Evolutionary conservation across 2,329 filamentous ascomycete species (phyloP), one percentile per base, ranked within the genome.

Genomic region (Truncatella angustata): DNA sequence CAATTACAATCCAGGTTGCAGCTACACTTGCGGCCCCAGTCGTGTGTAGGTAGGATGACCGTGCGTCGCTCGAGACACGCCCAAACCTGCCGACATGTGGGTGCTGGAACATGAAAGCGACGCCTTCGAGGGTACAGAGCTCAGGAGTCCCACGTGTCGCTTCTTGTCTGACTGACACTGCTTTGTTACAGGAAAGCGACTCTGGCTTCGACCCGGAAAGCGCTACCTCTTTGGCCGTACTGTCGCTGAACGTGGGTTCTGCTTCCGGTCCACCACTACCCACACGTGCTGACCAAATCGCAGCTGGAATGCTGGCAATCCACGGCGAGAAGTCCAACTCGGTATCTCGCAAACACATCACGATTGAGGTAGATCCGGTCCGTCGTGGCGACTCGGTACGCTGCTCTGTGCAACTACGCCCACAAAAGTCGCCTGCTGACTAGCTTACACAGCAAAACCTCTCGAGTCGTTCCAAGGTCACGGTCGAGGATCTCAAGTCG

Each of bases 271-370:
- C 34, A 2, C 9, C 39, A 23, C 16, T 5, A 6, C 26, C 14
- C 54, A 23, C 52, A 51, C 28, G 46, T 65, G 61, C 56, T 61
- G 40, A 60, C 40, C 30, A 35, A 40, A 48, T 18, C 18, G 5
- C 58, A 89, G 86, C 82, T 50, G 82, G 83, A 3, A 83, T 81
- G 62, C 73, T 89, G 59, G 84, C 81, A 21, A 88, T 96, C 59
- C 61, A 60, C 44, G 66, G 66, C 3, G 57, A 60, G 5, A 82
- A 86, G 5, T 82, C 94, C 63, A 90, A 88, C 63, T 88, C 87
- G 1, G 89, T 99, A 45, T 99, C 94, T 28, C 81, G 93, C 52
- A 90, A 94, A 64, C 94, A 99, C 70, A 74, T 97, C 58, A 86
- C 86, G 28, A 85, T 99, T 47, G 79, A 84, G 37, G 84, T 97